phyloP scores from a whole-genome alignment of 2,329 filamentous ascomycete genomes.

The Beauveria australis region DNA sequence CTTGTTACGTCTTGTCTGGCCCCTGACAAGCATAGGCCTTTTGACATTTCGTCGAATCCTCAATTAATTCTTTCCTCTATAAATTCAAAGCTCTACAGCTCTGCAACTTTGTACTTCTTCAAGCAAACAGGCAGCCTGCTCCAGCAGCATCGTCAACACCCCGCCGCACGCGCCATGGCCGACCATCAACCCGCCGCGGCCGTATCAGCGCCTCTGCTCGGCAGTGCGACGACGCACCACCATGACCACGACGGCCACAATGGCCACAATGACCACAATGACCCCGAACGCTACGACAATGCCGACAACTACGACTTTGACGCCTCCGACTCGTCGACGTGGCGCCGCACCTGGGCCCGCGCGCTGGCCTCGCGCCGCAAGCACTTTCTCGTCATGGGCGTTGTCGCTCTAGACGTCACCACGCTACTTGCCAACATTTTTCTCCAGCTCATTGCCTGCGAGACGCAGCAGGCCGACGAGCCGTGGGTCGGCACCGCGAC shows the following conservation, averaged over 20 bases:
- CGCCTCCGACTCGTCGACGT: not conserved
- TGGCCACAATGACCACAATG: not conserved
- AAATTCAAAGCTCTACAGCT: no score
- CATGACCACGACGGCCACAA: not conserved
- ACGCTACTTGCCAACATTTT: conserved; percentile 40
- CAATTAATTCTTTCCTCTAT: no score
- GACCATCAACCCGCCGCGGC: not conserved
- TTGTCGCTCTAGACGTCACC: conserved; percentile 38
- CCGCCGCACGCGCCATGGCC: not conserved
- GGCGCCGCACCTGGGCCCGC: not conserved
- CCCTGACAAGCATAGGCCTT: no score
- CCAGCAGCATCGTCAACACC: not conserved
- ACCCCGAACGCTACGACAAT: not conserved
- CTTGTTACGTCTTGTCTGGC: no score
- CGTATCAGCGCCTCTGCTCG: conserved; percentile 3
- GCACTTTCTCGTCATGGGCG: conserved; percentile 35
- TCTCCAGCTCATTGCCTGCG: conserved; percentile 40
- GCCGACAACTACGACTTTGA: not conserved
- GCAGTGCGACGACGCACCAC: not conserved
- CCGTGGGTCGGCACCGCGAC: conserved; percentile 32
- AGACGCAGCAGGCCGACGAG: conserved; percentile 30
- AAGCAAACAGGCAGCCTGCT: not conserved
- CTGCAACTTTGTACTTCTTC: not conserved
- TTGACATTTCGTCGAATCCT: no score
- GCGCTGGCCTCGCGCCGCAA: conserved; percentile 31